Percentiles rank a stretch among this genome's conserved stretches.
phyloP scores from a whole-genome alignment of 2,329 filamentous ascomycete genomes.

The Trichoderma sp. region DNA sequence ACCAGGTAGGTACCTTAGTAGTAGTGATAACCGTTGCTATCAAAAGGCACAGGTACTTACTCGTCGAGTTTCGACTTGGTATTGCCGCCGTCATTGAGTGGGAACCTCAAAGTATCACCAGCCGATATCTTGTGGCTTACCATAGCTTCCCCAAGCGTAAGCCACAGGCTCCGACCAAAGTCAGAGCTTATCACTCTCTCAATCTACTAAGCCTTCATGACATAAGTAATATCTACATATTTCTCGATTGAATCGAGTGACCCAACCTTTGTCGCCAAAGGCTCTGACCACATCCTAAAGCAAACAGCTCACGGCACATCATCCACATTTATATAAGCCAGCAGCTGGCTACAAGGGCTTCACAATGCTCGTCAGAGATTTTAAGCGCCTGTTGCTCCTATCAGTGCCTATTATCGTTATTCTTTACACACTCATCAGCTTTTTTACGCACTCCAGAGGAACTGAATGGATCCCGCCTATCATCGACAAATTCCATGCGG shows the following conservation, averaged over 20 bases:
- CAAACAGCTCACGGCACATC: not conserved
- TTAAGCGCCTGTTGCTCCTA: slow-evolving; percentile 32
- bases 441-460: slow-evolving; percentile 20
- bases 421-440: slow-evolving; percentile 28
- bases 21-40: not conserved
- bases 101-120: not conserved
- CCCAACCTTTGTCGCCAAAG: not conserved
- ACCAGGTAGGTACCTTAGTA: no score
- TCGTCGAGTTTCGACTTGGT: not conserved
- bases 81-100: not conserved
- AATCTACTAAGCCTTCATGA: not conserved
- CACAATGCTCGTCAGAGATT: slow-evolving; percentile 34
- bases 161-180: not conserved
- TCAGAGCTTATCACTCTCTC: not conserved
- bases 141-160: not conserved
- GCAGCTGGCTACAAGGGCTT: not conserved
- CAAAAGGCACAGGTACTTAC: not conserved
- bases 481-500: not conserved
- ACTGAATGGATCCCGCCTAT: slow-evolving; percentile 8
- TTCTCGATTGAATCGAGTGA: not conserved
- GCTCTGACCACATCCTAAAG: not conserved
- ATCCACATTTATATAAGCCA: not conserved
- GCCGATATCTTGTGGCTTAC: not conserved
- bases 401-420: slow-evolving; percentile 31
- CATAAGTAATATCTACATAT: not conserved